Base-by-base conservation (phyloP, 768 basidiomycete genomes). In the Crassisporium funariophilum region DNA sequence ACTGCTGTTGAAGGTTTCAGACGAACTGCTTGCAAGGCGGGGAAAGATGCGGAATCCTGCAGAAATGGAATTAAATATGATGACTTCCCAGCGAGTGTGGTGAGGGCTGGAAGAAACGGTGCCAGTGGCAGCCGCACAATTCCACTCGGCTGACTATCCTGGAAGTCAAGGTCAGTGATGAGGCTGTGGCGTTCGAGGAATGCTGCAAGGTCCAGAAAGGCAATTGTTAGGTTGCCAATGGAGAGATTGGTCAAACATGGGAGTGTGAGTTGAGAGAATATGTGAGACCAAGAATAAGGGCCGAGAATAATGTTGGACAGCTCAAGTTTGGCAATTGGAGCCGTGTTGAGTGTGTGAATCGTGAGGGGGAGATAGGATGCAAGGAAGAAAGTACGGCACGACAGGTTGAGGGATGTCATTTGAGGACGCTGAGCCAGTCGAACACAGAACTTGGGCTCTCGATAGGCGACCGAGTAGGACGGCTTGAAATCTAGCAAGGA, bases 161-260 rank as follows among this genome's bases (percentile, higher is more conserved):
- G 23, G 0, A 62, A 40, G 46, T 55, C 57, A 10, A 62, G 46
- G 1, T 22, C 44, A 4, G 55, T 53, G n/a, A 62, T 55, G 4
- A 52, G 49, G 5, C 49, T 35, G 29, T 62, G 59, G 34, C 59
- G 54, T 12, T 45, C 23, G 13, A 62, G 36, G 24, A 62, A 60
- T 4, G 19, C 5, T 33, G 50, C 46, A 9, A 62, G 48, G 35
- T 60, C 61, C 1, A 52, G 57, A 13, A 60, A 54, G 7, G 57
- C 44, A 19, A 60, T 53, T 1, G 29, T 29, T 9, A 51, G 22
- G 15, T 48, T 40, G 1, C 52, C 50, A 10, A 58, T 52, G 12
- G 55, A 44, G 12, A 61, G 33, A 6, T 44, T 15, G 15, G 24
- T 45, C 22, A 61, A 33, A 7, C 36, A 34, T 4, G 50, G 52